These are phyloP conservation scores for Clarireedia monteithiana DNA, from an alignment of 2,329 filamentous ascomycete species.

Conservation along the genomic window DNA sequence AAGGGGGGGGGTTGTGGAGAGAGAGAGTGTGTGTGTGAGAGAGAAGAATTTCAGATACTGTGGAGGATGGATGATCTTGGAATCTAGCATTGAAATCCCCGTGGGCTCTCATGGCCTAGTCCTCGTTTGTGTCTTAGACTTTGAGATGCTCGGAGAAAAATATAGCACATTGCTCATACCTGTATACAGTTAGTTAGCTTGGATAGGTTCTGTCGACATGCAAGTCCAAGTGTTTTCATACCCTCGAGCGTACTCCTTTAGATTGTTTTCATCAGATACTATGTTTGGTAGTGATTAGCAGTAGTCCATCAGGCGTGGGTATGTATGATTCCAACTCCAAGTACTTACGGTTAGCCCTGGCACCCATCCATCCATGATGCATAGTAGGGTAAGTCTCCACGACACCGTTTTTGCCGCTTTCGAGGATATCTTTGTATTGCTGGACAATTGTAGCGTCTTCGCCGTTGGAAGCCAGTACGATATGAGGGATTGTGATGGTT, in stretches of 20 bases:
- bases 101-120: background rate
- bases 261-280: slow-evolving; percentile 32
- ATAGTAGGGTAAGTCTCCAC: slow-evolving; percentile 19
- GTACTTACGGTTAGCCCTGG: slow-evolving; percentile 37
- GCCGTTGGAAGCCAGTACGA: slow-evolving; percentile 42
- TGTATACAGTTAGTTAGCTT: background rate
- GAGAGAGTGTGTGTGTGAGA: too few relatives aligned
- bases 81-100: background rate
- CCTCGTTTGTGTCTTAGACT: background rate
- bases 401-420: slow-evolving; percentile 32
- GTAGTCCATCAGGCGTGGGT: background rate
- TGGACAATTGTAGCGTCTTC: slow-evolving; percentile 37
- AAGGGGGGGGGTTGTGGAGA: too few relatives aligned
- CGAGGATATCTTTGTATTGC: slow-evolving; percentile 35
- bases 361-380: slow-evolving; percentile 36
- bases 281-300: background rate
- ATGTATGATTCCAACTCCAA: background rate
- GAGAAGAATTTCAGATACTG: too few relatives aligned
- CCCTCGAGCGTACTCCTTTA: slow-evolving; percentile 25
- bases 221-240: background rate
- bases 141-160: background rate
- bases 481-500: slow-evolving; percentile 38
- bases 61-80: too few relatives aligned
- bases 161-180: background rate
- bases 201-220: background rate